phyloP scores from a whole-genome alignment of 441 rosid species.

The Macaranga tanarius region DNA sequence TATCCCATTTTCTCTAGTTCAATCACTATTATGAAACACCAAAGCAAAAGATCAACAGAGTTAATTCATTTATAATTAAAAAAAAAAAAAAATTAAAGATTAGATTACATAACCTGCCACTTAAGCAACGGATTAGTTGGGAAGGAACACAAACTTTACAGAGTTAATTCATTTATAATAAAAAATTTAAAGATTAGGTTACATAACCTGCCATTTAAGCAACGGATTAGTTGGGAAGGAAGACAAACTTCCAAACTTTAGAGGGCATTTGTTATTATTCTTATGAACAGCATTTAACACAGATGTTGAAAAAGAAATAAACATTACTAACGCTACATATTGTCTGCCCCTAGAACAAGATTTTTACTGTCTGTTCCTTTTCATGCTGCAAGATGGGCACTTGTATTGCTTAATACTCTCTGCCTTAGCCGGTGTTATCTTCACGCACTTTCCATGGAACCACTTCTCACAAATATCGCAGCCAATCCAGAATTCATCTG shows the following conservation, averaged over 20 bases:
- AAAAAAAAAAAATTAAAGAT: conserved; percentile 4
- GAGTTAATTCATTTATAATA: conserved; percentile 1
- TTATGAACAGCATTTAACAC: conserved; percentile 27
- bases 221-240: conserved; percentile 27
- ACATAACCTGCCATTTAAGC: conserved; percentile 11
- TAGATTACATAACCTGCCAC: conserved; percentile 16
- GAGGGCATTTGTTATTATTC: conserved; percentile 31
- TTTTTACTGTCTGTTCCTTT: conserved; percentile 52
- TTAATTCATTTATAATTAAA: background rate
- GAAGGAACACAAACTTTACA: conserved; percentile 22
- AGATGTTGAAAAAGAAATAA: conserved; percentile 26
- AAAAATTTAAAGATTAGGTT: conserved; percentile 11
- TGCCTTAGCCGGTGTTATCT: conserved; percentile 83
- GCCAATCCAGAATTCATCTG: conserved; percentile 83
- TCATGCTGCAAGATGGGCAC: conserved; percentile 73
- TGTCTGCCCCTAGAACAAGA: conserved; percentile 21
- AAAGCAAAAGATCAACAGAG: background rate
- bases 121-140: conserved; percentile 23
- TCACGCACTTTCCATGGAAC: conserved; percentile 85
- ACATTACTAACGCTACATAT: conserved; percentile 30
- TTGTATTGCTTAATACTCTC: conserved; percentile 79
- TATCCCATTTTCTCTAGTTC: background rate
- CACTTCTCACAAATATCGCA: conserved; percentile 82
- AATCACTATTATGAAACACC: background rate
- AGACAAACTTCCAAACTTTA: conserved; percentile 19